Base-by-base conservation (phyloP, 768 basidiomycete species). In the Pulveroboletus frians region DNA sequence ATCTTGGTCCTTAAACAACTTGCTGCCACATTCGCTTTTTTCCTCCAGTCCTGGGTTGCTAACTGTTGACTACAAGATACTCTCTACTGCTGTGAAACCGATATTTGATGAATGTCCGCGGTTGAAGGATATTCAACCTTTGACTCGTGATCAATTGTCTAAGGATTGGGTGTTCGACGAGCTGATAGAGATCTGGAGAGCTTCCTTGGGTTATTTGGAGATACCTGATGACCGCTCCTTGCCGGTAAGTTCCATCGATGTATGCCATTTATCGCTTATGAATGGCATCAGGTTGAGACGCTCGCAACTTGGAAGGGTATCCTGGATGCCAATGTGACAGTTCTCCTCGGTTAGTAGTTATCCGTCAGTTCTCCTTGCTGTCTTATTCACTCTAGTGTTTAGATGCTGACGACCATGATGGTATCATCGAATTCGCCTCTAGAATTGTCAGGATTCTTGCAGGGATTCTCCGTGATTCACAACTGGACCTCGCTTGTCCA, bases 221-320 rank as follows among this genome's bases (percentile, higher is more conserved):
- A 67, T 80, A 54, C 62, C 64, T 45, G 76, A 76, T 40, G 69
- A 75, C 10, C 67, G 61, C 26, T 67, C 65, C 17, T 65, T 77
- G 27, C 78, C 84, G 13, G 85, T 85, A 54, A 57, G 82, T 69
- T 10, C 18, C 20, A 21, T 29, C 34, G 2, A 13, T 40, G 37
- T 9, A 29, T 10, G 20, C 21, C 41, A 20, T 52, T 47, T 41
- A 13, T 38, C 14, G 43, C 40, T 48, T 39, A 48, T 39, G 37
- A 44, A 17, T 43, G n/a, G 34, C 44, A 20, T 32, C 43, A 81
- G 76, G 53, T 57, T 1, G 78, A 80, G 51, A 65, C 84, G 4
- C 57, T 77, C 7, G 70, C 69, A 13, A 72, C 80, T 8, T 88
- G 85, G 85, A 68, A 73, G 32, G 75, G 76, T 36, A 61, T 88